Conservation (phyloP, 495 filamentous ascomycete species). For the Thermothielavioides terrestris region DNA sequence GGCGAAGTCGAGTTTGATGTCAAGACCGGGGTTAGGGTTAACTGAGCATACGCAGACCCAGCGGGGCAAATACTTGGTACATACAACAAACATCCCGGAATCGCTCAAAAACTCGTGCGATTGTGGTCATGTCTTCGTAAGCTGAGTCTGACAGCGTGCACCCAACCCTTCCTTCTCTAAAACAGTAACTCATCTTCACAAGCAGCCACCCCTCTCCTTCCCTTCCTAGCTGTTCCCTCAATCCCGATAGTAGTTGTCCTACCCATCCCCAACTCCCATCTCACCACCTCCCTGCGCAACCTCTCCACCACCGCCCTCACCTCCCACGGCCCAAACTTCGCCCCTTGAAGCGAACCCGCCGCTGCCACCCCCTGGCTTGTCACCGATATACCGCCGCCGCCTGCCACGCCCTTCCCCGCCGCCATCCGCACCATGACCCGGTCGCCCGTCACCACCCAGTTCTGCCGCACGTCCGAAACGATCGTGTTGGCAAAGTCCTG, state of each 20-base stretch:
- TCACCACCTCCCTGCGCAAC: constrained; percentile 13
- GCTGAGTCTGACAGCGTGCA: too few species aligned
- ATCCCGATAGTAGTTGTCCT: background rate
- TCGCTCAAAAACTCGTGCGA: too few species aligned
- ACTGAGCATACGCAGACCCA: too few species aligned
- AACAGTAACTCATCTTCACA: background rate
- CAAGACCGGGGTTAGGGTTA: background rate
- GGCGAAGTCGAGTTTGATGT: background rate
- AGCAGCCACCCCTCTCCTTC: background rate
- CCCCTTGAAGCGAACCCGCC: constrained; percentile 14
- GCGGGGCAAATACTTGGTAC: too few species aligned
- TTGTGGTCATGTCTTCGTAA: too few species aligned
- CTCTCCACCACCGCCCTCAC: constrained; percentile 13
- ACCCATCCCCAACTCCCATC: constrained; percentile 20
- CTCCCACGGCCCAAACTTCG: constrained; percentile 17
- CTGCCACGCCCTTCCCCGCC: constrained; percentile 8
- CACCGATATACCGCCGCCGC: background rate
- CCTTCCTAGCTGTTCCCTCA: background rate
- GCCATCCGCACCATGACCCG: constrained; percentile 28
- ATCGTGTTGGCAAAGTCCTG: constrained; percentile 29
- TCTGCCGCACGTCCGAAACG: constrained; percentile 28
- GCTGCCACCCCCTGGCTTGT: background rate
- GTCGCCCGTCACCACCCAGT: constrained; percentile 27
- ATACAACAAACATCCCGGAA: too few species aligned
- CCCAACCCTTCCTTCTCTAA: too few species aligned